Conservation (phyloP, 176 grass and related monocot species). For the Tillandsia leiboldiana region DNA sequence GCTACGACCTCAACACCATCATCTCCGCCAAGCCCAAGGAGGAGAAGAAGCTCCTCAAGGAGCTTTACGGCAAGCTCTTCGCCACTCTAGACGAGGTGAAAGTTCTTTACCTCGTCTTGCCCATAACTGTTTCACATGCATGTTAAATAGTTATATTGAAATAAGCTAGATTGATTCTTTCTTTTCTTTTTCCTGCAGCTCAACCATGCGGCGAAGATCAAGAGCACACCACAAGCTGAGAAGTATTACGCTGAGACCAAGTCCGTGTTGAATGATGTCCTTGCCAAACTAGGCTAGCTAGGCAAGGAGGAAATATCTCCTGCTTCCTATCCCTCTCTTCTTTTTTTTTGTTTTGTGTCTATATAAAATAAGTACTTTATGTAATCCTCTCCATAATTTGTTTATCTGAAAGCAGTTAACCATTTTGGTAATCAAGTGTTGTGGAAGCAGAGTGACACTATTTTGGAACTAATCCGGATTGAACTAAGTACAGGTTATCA, state of each 20-base stretch:
- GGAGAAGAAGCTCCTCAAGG: slow-evolving; percentile 80
- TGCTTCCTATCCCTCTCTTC: slow-evolving; percentile 15
- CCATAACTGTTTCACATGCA: background rate
- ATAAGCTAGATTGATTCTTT: background rate
- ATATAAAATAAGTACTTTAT: slow-evolving; percentile 44
- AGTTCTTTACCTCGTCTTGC: background rate
- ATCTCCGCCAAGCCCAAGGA: slow-evolving; percentile 77
- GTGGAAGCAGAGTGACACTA: too few species aligned
- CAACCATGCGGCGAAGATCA: slow-evolving; percentile 93
- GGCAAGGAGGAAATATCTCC: slow-evolving; percentile 18
- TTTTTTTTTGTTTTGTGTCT: slow-evolving; percentile 36
- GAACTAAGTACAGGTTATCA: too few species aligned
- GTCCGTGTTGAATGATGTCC: slow-evolving; percentile 50
- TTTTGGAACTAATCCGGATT: too few species aligned
- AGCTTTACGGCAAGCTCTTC: slow-evolving; percentile 62
- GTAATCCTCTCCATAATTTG: slow-evolving; percentile 39
- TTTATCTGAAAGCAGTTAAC: slow-evolving; percentile 26
- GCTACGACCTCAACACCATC: slow-evolving; percentile 84
- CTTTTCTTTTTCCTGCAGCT: slow-evolving; percentile 38
- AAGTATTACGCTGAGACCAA: slow-evolving; percentile 58
- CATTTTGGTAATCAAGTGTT: too few species aligned
- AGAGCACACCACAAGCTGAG: slow-evolving; percentile 66
- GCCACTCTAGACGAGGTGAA: slow-evolving; percentile 55
- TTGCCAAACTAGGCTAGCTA: slow-evolving; percentile 82
- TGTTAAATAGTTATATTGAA: too few species aligned